These are phyloP conservation scores for Sanchytrium tribonematis DNA, from an alignment of 371 early-diverging fungal species.

Conservation along the genomic window DNA sequence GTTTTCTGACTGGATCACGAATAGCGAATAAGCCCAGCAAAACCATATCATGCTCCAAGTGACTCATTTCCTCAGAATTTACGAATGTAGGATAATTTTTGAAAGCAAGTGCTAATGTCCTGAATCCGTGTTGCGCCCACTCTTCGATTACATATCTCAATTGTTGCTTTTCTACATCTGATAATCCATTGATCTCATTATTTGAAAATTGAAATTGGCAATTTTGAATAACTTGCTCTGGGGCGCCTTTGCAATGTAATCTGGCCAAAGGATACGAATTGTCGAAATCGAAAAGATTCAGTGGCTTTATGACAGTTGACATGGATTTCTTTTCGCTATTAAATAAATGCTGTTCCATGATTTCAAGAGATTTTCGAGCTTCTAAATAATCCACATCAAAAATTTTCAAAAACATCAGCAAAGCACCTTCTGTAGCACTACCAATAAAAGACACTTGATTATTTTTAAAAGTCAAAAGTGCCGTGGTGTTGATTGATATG, in stretches of 20 bases:
- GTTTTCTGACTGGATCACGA: slow-evolving; percentile 5
- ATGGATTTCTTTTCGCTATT: slow-evolving; percentile 34
- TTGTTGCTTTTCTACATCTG: not conserved
- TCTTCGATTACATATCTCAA: not conserved
- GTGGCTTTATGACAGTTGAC: slow-evolving; percentile 19
- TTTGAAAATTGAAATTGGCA: slow-evolving; percentile 1
- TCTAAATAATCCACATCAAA: slow-evolving; percentile 6
- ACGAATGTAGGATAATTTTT: not conserved
- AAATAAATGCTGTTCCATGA: not conserved
- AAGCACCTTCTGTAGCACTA: slow-evolving; percentile 11
- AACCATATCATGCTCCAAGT: not conserved
- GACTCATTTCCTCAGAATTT: not conserved
- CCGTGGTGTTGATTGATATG: slow-evolving; percentile 2
- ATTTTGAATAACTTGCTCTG: slow-evolving; percentile 2
- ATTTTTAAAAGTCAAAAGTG: slow-evolving; percentile 4
- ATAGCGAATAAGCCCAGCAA: slow-evolving; percentile 4
- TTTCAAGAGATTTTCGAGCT: not conserved
- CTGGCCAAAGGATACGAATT: not conserved
- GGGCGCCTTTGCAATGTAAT: slow-evolving; percentile 4
- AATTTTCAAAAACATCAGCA: slow-evolving; percentile 6
- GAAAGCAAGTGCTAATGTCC: not conserved
- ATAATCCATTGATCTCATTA: not conserved
- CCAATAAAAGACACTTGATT: slow-evolving; percentile 7
- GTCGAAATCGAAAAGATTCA: not conserved
- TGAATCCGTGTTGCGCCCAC: not conserved